A percentile compares a stretch with the other conserved stretches of the same genome.
Conservation (phyloP, 2,329 filamentous ascomycete genomes). For the Arthroderma uncinatum region DNA sequence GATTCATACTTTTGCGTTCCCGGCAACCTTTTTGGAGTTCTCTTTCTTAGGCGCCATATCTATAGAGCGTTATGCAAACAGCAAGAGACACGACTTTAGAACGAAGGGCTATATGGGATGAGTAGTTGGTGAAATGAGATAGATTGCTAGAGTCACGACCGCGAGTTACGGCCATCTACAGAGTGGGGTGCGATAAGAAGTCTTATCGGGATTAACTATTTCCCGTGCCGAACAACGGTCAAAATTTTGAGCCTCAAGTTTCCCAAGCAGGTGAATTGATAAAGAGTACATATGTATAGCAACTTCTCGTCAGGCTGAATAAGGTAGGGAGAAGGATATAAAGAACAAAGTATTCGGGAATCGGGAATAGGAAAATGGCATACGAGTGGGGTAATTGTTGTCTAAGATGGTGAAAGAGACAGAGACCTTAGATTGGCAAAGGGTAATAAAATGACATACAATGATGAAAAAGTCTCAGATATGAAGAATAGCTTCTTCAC, state of each 20-base stretch:
- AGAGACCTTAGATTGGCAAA: background rate
- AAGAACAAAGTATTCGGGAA: background rate
- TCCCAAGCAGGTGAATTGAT: background rate
- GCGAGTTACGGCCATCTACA: background rate
- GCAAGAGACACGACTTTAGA: background rate
- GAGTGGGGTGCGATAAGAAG: constrained; percentile 1
- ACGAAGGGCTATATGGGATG: background rate
- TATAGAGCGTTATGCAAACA: background rate
- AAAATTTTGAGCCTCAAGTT: background rate
- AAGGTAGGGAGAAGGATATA: background rate
- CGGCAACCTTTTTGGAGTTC: constrained; percentile 77
- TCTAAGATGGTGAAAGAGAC: background rate
- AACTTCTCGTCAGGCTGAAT: background rate
- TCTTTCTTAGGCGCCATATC: constrained; percentile 68
- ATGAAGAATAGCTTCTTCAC: background rate
- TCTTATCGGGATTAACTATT: constrained; percentile 2
- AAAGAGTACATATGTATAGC: background rate
- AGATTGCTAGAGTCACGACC: background rate
- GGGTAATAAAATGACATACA: background rate
- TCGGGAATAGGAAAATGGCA: background rate
- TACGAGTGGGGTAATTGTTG: background rate
- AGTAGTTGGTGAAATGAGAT: background rate
- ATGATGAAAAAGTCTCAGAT: background rate
- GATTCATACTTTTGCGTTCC: constrained; percentile 54
- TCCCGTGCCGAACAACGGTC: background rate